phyloP scores from a whole-genome alignment of 78 protist genomes.

The Andalucia godoyi region DNA sequence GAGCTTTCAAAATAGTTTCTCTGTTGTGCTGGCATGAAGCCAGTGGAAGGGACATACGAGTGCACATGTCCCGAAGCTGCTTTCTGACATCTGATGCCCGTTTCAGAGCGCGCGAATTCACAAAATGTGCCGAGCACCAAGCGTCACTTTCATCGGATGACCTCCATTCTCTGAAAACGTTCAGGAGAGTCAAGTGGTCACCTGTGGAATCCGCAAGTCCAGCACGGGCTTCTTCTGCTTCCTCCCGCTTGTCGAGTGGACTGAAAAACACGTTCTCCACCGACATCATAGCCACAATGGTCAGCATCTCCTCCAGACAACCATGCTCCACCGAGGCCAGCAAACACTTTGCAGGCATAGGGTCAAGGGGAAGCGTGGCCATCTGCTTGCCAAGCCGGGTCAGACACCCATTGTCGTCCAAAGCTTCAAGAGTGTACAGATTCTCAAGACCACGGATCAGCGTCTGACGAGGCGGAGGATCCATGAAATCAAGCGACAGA shows the following conservation, averaged over 20 bases:
- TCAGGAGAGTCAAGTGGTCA: slow-evolving; percentile 72
- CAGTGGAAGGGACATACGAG: not conserved
- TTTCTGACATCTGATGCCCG: slow-evolving; percentile 6
- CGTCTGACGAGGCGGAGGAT: slow-evolving; percentile 1
- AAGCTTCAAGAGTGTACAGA: not conserved
- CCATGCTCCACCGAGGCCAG: not conserved
- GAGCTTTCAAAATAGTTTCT: slow-evolving; percentile 74
- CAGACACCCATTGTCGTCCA: not conserved
- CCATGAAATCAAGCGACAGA: slow-evolving; percentile 30
- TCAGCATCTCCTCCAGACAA: slow-evolving; percentile 1
- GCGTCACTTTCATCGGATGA: not conserved
- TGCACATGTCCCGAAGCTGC: not conserved
- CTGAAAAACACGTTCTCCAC: not conserved
- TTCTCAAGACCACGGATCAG: not conserved
- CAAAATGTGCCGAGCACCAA: slow-evolving; percentile 2
- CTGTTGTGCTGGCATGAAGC: not conserved
- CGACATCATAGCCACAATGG: slow-evolving; percentile 7
- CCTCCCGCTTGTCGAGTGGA: not conserved
- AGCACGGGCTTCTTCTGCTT: slow-evolving; percentile 1
- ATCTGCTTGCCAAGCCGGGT: not conserved
- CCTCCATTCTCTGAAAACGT: slow-evolving; percentile 18
- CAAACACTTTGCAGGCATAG: not conserved
- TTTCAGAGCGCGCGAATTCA: not conserved
- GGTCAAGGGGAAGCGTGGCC: not conserved
- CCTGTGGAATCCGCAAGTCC: too few relatives aligned